phyloP scores from a whole-genome alignment of 306 rosid species.

The Vigna trinervia region DNA sequence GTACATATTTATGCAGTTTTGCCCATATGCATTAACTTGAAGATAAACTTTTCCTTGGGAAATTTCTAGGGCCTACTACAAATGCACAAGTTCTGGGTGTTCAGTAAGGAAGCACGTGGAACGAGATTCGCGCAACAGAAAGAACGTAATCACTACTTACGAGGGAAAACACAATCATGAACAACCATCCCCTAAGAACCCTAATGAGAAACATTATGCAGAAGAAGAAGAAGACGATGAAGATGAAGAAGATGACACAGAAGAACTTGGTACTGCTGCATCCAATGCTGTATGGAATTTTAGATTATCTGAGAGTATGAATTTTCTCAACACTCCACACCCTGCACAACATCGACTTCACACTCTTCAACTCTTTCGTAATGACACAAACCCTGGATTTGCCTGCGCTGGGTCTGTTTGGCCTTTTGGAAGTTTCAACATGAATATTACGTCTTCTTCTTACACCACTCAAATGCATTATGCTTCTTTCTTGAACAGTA shows the following conservation, averaged over 20 bases:
- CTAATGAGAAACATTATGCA: background rate
- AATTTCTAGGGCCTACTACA: conserved; percentile 70
- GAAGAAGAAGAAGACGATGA: background rate
- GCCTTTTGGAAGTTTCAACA: conserved; percentile 49
- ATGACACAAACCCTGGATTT: conserved; percentile 45
- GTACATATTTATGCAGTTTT: background rate
- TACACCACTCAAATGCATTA: conserved; percentile 48
- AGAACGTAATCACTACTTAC: conserved; percentile 63
- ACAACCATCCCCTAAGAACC: conserved; percentile 51
- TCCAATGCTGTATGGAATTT: background rate
- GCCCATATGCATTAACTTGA: background rate
- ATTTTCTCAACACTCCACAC: background rate
- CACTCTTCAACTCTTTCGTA: conserved; percentile 27
- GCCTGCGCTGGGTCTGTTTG: conserved; percentile 40
- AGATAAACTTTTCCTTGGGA: background rate
- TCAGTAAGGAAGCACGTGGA: conserved; percentile 73
- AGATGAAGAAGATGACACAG: background rate
- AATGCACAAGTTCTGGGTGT: conserved; percentile 70
- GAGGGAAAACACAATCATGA: conserved; percentile 79
- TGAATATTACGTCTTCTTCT: conserved; percentile 57
- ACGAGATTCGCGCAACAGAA: conserved; percentile 59
- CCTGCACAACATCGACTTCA: conserved; percentile 42
- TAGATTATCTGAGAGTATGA: conserved; percentile 45
- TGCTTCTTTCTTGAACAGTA: conserved; percentile 43
- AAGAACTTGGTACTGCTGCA: background rate